These are phyloP conservation scores for Paraphoma sp. DNA, from an alignment of 2,329 filamentous ascomycete species.

Conservation along the genomic window DNA sequence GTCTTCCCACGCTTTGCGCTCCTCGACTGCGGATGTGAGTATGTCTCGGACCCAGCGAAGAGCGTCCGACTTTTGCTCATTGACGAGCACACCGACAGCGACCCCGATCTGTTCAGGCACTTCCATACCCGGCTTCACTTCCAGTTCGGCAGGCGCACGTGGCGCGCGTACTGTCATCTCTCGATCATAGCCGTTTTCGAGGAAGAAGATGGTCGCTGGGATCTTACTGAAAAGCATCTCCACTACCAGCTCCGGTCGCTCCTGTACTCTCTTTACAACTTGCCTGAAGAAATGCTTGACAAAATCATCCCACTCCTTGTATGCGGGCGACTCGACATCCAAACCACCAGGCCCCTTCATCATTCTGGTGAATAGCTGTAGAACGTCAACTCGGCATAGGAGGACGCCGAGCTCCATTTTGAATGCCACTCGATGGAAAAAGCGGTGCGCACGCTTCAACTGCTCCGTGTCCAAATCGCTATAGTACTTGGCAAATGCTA, in stretches of 20 bases:
- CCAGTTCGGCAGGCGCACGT: slow-evolving; percentile 78
- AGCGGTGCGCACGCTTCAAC: slow-evolving; percentile 89
- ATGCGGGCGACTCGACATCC: slow-evolving; percentile 69
- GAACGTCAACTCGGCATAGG: slow-evolving; percentile 88
- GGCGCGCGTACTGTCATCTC: slow-evolving; percentile 71
- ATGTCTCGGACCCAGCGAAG: slow-evolving; percentile 83
- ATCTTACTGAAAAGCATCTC: slow-evolving; percentile 97
- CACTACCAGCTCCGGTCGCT: slow-evolving; percentile 83
- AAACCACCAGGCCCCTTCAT: slow-evolving; percentile 86
- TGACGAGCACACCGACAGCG: slow-evolving; percentile 78
- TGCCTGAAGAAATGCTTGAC: slow-evolving; percentile 82
- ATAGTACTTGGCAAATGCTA: slow-evolving; percentile 80
- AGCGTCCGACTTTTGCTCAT: slow-evolving; percentile 77
- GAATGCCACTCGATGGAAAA: slow-evolving; percentile 92
- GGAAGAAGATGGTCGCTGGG: slow-evolving; percentile 78
- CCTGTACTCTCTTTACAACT: slow-evolving; percentile 82
- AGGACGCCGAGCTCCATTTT: slow-evolving; percentile 91
- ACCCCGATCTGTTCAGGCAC: slow-evolving; percentile 75
- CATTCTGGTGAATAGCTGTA: slow-evolving; percentile 87
- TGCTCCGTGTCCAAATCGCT: slow-evolving; percentile 79
- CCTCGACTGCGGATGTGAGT: slow-evolving; percentile 70
- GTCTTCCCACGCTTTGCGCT: slow-evolving; percentile 80
- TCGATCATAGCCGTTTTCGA: slow-evolving; percentile 89
- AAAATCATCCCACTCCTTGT: slow-evolving; percentile 90
- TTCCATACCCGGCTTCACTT: slow-evolving; percentile 76